Evolutionary conservation across 192 early-diverging fungal genomes (phyloP), one percentile per base, ranked within the genome.

Genomic region (Entophlyctis luteolus): DNA sequence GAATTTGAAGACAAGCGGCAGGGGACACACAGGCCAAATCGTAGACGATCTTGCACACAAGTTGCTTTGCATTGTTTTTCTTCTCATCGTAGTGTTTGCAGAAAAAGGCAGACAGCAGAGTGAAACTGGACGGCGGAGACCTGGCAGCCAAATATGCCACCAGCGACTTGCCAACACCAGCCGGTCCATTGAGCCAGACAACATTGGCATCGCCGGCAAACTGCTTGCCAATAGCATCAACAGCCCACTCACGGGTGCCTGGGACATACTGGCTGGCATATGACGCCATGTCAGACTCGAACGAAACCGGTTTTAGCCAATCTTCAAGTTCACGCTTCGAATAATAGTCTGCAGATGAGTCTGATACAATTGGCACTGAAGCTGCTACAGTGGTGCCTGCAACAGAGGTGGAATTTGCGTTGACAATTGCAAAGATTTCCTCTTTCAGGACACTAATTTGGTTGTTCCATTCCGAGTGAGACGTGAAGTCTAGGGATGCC

Each of bases 41-140:
- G 31, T 36, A 66, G 22, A 46, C 53, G 4, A 72, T 49, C 2
- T 50, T 56, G 31, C 16, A 6, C 6, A 72, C 55, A 55, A 72
- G n/a, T 25, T 27, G 12, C 23, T 12, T 6, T 2, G 62, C 29
- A 46, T 35, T 42, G 50, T 34, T 72, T 48, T 63, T 54, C 25
- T 66, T 23, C 6, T 35, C 39, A 47, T 72, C 70, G 46, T 72
- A 42, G 55, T 66, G 62, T 31, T 54, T 32, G 53, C 68, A 69
- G 46, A 74, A 74, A 48, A 74, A 74, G 10, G 38, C n/a, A 36
- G 34, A 63, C n/a, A 59, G 55, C 22, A 74, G 46, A 20, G 46
- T 25, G 48, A 52, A 36, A 42, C 48, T 42, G n/a, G 48, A 8
- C 39, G 66, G 73, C 18, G 48, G 70, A 33, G 31, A 2, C 29